Base-by-base conservation (phyloP, 768 basidiomycete genomes). In the Rhodotorula paludigena region DNA sequence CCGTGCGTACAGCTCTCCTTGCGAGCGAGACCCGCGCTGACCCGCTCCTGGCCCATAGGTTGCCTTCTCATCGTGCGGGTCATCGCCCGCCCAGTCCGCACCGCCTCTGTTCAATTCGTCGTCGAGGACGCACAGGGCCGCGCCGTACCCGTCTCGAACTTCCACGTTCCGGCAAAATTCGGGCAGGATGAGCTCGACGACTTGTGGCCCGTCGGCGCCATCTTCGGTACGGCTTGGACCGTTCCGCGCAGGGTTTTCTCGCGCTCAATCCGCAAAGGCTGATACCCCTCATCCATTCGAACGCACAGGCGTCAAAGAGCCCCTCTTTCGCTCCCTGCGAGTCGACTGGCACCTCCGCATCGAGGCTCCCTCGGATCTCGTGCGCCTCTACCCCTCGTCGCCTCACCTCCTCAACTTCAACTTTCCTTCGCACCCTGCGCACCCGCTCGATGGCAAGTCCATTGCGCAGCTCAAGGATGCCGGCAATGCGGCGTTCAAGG, bases 291-390 rank as follows among this genome's bases (percentile, higher is more conserved):
- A 6, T 39, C 21, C 16, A 39, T 48, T 9, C 8, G 20, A 16
- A 38, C 16, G 15, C 33, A 9, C 64, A 71, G 69, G 61, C 3
- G 33, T 71, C 33, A 63, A 60, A 18, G 61, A 66, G 42, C 69
- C 69, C 2, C 39, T 44, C 25, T 5, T 62, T 6, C 69, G 69
- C 16, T 48, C 56, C 9, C 39, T 47, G 16, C 52, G 52, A 8
- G 33, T 38, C 20, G 61, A 61, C 12, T 44, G 56, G 54, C n/a
- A 56, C 36, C n/a, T 71, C 33, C 64, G 69, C 30, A 32, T 66
- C 57, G 60, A 65, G 20, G 44, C 64, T 3, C 69, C 69, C 3
- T 15, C 53, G 16, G 61, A 63, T 42, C 38, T 71, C 32, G 52
- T 64, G 25, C 61, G 65, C 32, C 62, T 71, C 1, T 64, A 41